Conservation (phyloP, 202 grass and related monocot species). For the Panicum virgatum region DNA sequence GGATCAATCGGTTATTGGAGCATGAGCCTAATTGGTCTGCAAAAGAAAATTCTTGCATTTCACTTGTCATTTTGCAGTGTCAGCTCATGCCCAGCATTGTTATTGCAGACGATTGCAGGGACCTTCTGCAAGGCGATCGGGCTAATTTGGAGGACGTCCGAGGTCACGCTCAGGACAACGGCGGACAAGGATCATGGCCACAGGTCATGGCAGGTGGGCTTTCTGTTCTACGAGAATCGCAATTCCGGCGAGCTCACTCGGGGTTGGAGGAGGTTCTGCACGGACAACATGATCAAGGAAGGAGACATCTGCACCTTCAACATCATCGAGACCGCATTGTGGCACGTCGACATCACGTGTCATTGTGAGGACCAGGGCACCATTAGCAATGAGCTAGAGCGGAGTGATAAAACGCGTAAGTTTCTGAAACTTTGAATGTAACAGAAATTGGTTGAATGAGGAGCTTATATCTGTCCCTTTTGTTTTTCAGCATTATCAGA, state of each 20-base stretch:
- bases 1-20: not conserved
- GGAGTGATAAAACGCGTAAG: not conserved
- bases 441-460: not conserved
- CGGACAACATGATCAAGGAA: not conserved
- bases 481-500: not conserved
- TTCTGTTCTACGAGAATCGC: not conserved
- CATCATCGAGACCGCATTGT: too few relatives aligned
- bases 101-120: not conserved
- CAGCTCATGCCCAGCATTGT: not conserved
- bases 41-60: not conserved
- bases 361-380: too few relatives aligned
- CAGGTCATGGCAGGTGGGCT: slow-evolving; percentile 19
- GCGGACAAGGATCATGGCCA: not conserved
- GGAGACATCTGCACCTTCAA: too few relatives aligned
- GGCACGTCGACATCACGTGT: too few relatives aligned
- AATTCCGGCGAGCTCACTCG: accelerated
- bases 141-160: not conserved
- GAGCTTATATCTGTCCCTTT: not conserved
- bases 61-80: not conserved
- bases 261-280: slow-evolving; percentile 34
- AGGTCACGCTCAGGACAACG: not conserved
- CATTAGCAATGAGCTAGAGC: not conserved
- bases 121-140: not conserved
- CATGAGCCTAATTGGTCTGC: not conserved
- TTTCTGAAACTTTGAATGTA: too few relatives aligned